Conservation (phyloP, 768 basidiomycete species). For the Lentinus tigrinus region DNA sequence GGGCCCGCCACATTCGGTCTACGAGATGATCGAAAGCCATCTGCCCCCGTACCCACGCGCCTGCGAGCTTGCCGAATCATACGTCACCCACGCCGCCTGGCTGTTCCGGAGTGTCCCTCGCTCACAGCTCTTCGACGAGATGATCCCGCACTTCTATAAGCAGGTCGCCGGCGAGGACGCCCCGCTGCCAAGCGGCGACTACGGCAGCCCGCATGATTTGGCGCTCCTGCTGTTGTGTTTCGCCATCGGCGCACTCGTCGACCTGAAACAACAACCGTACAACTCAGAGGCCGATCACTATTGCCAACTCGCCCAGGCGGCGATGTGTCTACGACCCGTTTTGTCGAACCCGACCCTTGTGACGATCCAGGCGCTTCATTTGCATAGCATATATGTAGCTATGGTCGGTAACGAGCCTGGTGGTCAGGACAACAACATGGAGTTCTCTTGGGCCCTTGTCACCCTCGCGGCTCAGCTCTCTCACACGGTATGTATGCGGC, state of each 20-base stretch:
- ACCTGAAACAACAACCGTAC: slow-evolving; percentile 30
- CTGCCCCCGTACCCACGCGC: slow-evolving; percentile 56
- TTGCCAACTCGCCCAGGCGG: slow-evolving; percentile 63
- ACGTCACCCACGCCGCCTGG: slow-evolving; percentile 51
- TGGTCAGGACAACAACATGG: slow-evolving; percentile 56
- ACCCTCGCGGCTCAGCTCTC: slow-evolving; percentile 56
- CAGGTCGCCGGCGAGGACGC: slow-evolving; percentile 23
- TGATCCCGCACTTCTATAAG: slow-evolving; percentile 58
- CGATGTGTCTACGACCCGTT: slow-evolving; percentile 65
- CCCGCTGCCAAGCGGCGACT: slow-evolving; percentile 26
- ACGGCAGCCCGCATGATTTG: slow-evolving; percentile 36
- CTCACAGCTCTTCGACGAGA: slow-evolving; percentile 62
- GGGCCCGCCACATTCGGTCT: slow-evolving; percentile 45
- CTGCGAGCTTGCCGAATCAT: slow-evolving; percentile 41
- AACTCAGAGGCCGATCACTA: slow-evolving; percentile 50
- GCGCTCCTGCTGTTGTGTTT: slow-evolving; percentile 33
- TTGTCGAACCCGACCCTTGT: slow-evolving; percentile 69
- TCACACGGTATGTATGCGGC: slow-evolving; percentile 49
- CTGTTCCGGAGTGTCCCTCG: slow-evolving; percentile 47
- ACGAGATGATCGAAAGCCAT: slow-evolving; percentile 49
- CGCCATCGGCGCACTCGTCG: slow-evolving; percentile 31
- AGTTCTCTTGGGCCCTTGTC: slow-evolving; percentile 38
- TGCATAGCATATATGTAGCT: slow-evolving; percentile 68
- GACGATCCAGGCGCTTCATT: slow-evolving; percentile 67
- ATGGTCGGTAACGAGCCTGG: slow-evolving; percentile 63